phyloP scores from a whole-genome alignment of 2,329 filamentous ascomycete genomes.

The Diaporthe batatas region DNA sequence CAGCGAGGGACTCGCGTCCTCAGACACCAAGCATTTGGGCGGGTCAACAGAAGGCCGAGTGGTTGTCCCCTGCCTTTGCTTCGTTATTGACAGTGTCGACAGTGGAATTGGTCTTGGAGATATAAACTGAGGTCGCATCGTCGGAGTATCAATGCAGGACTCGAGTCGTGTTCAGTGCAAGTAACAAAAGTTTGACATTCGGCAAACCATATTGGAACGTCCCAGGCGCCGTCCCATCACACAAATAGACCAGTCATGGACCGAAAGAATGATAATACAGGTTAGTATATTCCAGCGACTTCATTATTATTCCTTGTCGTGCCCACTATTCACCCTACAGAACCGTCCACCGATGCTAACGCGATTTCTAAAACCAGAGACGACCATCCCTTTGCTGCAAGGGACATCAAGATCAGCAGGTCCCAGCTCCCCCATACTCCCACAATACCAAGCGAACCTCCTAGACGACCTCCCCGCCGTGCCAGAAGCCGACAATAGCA shows the following conservation, averaged over 20 bases:
- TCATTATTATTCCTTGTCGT: too few species aligned
- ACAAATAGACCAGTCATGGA: background rate
- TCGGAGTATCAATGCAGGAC: accelerated
- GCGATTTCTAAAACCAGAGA: background rate
- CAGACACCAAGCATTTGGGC: background rate
- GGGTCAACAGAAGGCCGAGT: too few species aligned
- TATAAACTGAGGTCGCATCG: background rate
- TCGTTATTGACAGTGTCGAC: too few species aligned
- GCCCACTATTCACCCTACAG: accelerated
- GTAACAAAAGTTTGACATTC: background rate
- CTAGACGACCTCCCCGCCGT: background rate
- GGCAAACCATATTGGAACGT: background rate
- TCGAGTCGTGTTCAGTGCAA: background rate
- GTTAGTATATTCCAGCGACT: too few species aligned
- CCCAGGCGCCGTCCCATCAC: too few species aligned
- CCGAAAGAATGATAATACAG: background rate
- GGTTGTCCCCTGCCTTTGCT: too few species aligned
- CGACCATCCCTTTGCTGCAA: background rate
- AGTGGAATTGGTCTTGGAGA: too few species aligned
- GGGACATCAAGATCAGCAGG: background rate
- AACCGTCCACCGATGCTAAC: background rate
- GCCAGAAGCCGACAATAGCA: background rate
- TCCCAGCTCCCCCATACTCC: background rate
- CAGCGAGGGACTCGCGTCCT: constrained; percentile 15
- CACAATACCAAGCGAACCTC: constrained; percentile 9